Base-by-base conservation (phyloP, 495 filamentous ascomycete species). In the Copromyces sp. region DNA sequence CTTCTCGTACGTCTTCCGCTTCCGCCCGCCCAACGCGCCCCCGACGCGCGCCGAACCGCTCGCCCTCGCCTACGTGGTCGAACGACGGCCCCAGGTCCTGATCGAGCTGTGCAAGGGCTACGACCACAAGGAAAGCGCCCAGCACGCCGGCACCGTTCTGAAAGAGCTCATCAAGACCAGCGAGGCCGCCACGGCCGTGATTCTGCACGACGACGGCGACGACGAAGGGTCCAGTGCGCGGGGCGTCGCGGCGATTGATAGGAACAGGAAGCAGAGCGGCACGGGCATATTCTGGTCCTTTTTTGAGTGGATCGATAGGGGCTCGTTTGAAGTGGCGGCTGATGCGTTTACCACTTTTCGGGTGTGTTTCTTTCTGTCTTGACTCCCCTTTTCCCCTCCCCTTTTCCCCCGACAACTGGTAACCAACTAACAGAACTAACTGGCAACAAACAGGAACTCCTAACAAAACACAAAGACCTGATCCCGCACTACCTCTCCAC, bases 271-370 rank as follows among this genome's bases (percentile, higher is more conserved):
- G 39, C 90, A 93, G 74, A 89, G 84, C 12, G 94, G 94, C 20
- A 85, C 87, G 16, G 94, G 94, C 0, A 88, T 97, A 2, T 98
- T 99, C 79, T 99, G 96, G 96, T 88, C 86, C n/a, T 98, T 98
- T 82, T 99, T 99, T 78, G 88, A 92, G 68, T 99, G 94, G 92
- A 97, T 99, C 72, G 93, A 98, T 79, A 90, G 91, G 77, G 91
- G 93, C 73, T 93, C 91, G 20, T 99, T 99, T 80, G 96, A 99
- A 83, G 92, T 98, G 72, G 94, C 94, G 77, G 94, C 96, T 39
- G 96, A 98, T 84, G 94, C 96, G 1, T 99, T 98, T 77, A 95
- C 93, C 45, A 98, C 95, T 8, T 99, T 99, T 81, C 86, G 95
- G 81, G 94, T 97, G 86, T 75, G 89, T 70, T 73, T 68, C 32